A percentile compares a stretch with the other conserved stretches of the same genome.
Evolutionary conservation across 2,329 filamentous ascomycete species (phyloP).

Genomic region (Sclerotinia trifoliorum): DNA sequence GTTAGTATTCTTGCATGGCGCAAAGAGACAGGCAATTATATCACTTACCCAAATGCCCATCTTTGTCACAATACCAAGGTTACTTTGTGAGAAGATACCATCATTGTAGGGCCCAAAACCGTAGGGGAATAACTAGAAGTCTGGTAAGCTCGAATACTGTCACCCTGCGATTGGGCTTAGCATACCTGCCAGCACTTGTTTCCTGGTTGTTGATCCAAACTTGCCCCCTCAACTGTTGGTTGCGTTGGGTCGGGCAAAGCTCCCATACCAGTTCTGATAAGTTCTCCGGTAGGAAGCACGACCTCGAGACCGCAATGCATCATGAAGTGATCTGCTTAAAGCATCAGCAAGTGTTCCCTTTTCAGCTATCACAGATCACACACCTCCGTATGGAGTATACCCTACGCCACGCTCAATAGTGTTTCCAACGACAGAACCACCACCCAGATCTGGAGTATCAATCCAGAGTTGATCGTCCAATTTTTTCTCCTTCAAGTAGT

Average conservation of each 20-base stretch:
- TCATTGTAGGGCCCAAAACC: conserved; percentile 42
- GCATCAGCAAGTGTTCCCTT: conserved; percentile 29
- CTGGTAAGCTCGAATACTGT: background rate
- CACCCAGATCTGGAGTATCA: conserved; percentile 42
- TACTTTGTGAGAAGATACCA: conserved; percentile 53
- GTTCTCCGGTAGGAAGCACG: conserved; percentile 47
- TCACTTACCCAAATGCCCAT: conserved; percentile 46
- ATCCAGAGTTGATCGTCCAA: conserved; percentile 45
- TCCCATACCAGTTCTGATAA: conserved; percentile 50
- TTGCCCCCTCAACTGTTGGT: conserved; percentile 14
- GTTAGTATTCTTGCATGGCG: background rate
- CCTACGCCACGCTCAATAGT: conserved; percentile 48
- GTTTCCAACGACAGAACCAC: conserved; percentile 50
- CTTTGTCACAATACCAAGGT: conserved; percentile 54
- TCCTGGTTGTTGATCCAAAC: conserved; percentile 38
- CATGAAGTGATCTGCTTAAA: conserved; percentile 40
- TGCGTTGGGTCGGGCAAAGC: conserved; percentile 39
- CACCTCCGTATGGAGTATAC: conserved; percentile 48
- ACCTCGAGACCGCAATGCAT: conserved; percentile 47
- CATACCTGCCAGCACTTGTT: conserved; percentile 42
- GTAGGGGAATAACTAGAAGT: conserved; percentile 34
- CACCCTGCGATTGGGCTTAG: background rate
- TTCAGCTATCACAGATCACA: background rate
- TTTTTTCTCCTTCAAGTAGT: conserved; percentile 48
- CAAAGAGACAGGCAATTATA: background rate